Conservation (phyloP, 2,329 filamentous ascomycete genomes). For the Aspergillus luchuensis region DNA sequence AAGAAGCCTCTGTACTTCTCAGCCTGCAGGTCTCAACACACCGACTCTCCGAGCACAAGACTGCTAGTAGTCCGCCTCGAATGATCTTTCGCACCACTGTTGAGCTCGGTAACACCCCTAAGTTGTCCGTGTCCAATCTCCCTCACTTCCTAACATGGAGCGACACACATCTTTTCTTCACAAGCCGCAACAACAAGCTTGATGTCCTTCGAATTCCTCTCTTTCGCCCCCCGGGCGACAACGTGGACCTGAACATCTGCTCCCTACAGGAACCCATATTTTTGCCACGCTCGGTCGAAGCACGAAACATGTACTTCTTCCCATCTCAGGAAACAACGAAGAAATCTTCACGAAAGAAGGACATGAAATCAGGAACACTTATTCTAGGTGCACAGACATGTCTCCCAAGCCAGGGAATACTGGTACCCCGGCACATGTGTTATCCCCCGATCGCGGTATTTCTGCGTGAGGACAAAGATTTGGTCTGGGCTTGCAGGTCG, state of each 20-base stretch:
- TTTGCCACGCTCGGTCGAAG: neutral
- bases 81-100: conserved; percentile 1
- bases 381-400: neutral
- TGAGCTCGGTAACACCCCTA: neutral
- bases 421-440: neutral
- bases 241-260: neutral
- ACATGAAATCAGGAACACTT: neutral
- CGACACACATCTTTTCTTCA: conserved; percentile 5
- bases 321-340: neutral
- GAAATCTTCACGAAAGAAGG: neutral
- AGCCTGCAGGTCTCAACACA: conserved; percentile 5
- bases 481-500: neutral
- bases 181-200: neutral
- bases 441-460: neutral
- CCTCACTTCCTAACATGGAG: conserved; percentile 10
- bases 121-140: conserved; percentile 1
- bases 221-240: neutral
- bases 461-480: neutral
- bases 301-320: conserved; percentile 6
- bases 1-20: neutral
- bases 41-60: conserved; percentile 9
- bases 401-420: neutral
- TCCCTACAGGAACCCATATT: neutral
- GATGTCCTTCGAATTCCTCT: neutral
- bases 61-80: conserved; percentile 1